Evolutionary conservation across 495 filamentous ascomycete genomes (phyloP).

Genomic region (Usnea hakonensis): DNA sequence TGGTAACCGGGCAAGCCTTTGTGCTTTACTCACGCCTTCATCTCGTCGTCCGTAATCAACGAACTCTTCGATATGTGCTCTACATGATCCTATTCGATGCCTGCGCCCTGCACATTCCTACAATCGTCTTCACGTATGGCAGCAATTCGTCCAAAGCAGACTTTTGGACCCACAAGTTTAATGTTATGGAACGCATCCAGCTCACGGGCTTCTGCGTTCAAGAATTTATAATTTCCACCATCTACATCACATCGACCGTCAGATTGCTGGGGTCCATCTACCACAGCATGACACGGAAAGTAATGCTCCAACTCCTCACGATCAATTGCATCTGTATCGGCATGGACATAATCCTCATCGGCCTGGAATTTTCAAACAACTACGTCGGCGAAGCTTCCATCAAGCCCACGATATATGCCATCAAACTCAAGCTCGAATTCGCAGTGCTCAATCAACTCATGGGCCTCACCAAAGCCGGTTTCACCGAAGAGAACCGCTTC

Average conservation of each 20-base stretch:
- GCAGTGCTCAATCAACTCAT: constrained; percentile 45
- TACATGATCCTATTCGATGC: constrained; percentile 53
- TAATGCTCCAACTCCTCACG: constrained; percentile 49
- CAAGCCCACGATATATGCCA: constrained; percentile 54
- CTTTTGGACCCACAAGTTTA: constrained; percentile 39
- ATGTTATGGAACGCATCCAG: constrained; percentile 56
- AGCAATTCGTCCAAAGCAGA: constrained; percentile 37
- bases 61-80: constrained; percentile 43
- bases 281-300: constrained; percentile 40
- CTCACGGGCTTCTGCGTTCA: constrained; percentile 56
- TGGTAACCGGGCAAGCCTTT: constrained; percentile 60
- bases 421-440: constrained; percentile 62
- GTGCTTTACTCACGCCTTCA: constrained; percentile 65
- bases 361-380: constrained; percentile 47
- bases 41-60: constrained; percentile 46
- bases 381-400: constrained; percentile 54
- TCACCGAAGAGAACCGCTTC: constrained; percentile 30
- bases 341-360: constrained; percentile 49
- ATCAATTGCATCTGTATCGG: constrained; percentile 52
- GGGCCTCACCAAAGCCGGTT: constrained; percentile 32
- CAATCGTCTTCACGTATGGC: constrained; percentile 49
- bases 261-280: constrained; percentile 41
- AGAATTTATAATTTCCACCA: constrained; percentile 50
- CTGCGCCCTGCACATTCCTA: constrained; percentile 47
- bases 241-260: constrained; percentile 53